Evolutionary conservation across 2,329 filamentous ascomycete species (phyloP), one percentile per base, ranked within the genome.

Genomic region (Mycogone perniciosa): DNA sequence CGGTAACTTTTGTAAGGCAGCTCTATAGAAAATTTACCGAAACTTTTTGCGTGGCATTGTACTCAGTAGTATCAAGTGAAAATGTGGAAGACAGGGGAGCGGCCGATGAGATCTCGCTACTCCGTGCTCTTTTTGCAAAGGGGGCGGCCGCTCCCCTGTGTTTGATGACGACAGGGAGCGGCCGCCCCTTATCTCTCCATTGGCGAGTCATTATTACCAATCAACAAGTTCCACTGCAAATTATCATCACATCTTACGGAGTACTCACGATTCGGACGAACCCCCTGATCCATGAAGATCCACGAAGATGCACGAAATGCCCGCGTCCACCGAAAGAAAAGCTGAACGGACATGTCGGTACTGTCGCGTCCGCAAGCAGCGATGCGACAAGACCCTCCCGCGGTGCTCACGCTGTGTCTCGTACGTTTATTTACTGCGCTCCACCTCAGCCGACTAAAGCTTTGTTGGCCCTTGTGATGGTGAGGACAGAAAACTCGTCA

Each of bases 371-470:
- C 31, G 47, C 9, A 51, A 51, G 31, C 49, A 38, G 26, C 31
- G 31, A 31, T 51, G 49, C n/a, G 49, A 51, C 31, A 48, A 48
- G 27, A 33, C 30, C 10, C 6, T 47, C 27, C 49, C 49, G 2
- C 33, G 7, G 9, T 51, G 49, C 10, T 48, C 49, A n/a, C 31
- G 37, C 41, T 51, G 49, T 20, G 39, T 26, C 26, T 31, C 27
- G 49, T 51, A 48, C 39, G 49, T 43, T 26, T 31, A 41, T 8
- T 37, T 9, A 37, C n/a, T 37, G 34, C n/a, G 34, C 8, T 37
- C 3, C 34, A 9, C 8, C 34, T 2, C 34, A 9, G 34, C 34
- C 8, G 8, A 9, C 34, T 9, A 9, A 37, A 37, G 34, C 34
- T 37, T 37, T 37, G 34, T 3, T 37, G n/a, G 3, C 34, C 8